Evolutionary conservation across 2,329 filamentous ascomycete species (phyloP), one percentile per base, ranked within the genome.

Genomic region (Trichoderma harzianum): DNA sequence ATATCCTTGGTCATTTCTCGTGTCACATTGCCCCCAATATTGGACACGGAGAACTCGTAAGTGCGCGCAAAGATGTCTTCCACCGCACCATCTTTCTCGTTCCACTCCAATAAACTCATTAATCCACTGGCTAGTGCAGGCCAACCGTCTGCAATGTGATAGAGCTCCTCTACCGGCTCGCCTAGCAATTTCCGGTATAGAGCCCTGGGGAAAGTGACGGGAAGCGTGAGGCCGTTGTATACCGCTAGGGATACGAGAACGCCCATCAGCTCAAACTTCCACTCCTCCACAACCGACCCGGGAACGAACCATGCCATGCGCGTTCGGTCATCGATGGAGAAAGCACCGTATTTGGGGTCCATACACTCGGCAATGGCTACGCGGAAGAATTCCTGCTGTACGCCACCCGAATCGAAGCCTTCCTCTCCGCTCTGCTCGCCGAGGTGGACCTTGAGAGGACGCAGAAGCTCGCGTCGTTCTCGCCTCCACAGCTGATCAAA

Each of bases 351-450:
- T 57, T 90, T 87, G 5, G 93, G 92, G 76, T 93, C 87, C 60
- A 98, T 86, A 4, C 92, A 93, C 77, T 97, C 91, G 1, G 89
- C 89, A 76, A 98, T 90, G 21, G 93, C 90, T 32, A 98, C 83
- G 18, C 94, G 90, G 83, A 99, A 98, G 79, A 97, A 98, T 74
- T 99, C 96, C 79, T 97, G 95, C 76, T 98, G 95, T 1, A 99
- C 95, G 74, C 96, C 96, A 57, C 96, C 96, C 63, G 95, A 94
- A 80, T 99, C 96, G 39, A 97, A 89, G 0, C 96, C 96, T 79
- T 97, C 91, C 80, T 98, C 96, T 34, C 94, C 93, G 68, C 86
- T 86, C 39, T 93, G 91, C 78, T 94, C 92, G 4, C 94, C 94
- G 71, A 98, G 88, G 65, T 93, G 91, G 10, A 99, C 91, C 77